A percentile compares a stretch with the other conserved stretches of the same genome.
Evolutionary conservation across 139 green algal genomes (phyloP).

Genomic region (Haematococcus lacustris): DNA sequence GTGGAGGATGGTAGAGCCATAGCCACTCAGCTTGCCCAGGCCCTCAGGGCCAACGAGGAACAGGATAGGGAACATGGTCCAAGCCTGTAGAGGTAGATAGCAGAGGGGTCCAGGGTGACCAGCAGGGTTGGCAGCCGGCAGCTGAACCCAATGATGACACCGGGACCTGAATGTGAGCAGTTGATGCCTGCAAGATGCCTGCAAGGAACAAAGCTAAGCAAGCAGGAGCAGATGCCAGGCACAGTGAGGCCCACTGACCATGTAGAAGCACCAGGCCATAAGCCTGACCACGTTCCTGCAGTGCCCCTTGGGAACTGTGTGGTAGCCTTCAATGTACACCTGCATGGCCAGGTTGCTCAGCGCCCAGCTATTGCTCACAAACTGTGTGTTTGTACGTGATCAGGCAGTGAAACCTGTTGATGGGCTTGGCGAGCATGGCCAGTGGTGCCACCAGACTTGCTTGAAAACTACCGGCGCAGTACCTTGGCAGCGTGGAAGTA

Average conservation of each 20-base stretch:
- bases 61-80: conserved; percentile 46
- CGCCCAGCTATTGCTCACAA: not conserved
- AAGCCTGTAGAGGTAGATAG: conserved; percentile 36
- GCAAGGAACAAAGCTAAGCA: too few species aligned
- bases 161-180: too few species aligned
- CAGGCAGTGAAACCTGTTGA: not conserved
- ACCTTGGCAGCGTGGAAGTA: conserved; percentile 46
- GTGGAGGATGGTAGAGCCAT: conserved; percentile 23
- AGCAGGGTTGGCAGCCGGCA: too few species aligned
- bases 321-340: conserved; percentile 26
- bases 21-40: conserved; percentile 4
- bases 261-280: conserved; percentile 43
- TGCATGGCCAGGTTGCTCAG: not conserved
- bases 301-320: conserved; percentile 45
- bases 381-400: not conserved
- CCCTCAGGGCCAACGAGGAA: conserved; percentile 49
- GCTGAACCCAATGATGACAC: too few species aligned
- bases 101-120: conserved; percentile 33
- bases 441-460: not conserved
- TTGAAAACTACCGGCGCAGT: not conserved
- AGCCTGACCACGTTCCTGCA: conserved; percentile 36
- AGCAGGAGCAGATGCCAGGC: too few species aligned
- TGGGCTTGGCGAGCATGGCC: not conserved
- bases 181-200: too few species aligned
- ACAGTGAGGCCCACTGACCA: too few species aligned